phyloP scores from a whole-genome alignment of 1,139 yeast genomes.

The Kodamaea arcana region DNA sequence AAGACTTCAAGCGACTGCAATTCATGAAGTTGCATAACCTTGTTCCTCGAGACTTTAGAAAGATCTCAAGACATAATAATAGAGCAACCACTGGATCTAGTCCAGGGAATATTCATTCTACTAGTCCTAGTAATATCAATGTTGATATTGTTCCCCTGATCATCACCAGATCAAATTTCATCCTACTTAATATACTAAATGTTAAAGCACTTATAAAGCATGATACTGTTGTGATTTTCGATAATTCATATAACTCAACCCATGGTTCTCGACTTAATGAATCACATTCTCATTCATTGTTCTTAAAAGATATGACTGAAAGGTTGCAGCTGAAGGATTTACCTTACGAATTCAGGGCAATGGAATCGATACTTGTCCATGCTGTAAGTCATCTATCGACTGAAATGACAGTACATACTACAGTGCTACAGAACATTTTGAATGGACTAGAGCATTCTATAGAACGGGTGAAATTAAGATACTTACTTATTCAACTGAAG shows the following conservation, averaged over 20 bases:
- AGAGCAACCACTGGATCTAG: neutral
- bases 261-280: constrained; percentile 29
- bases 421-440: constrained; percentile 35
- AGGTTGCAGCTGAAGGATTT: constrained; percentile 25
- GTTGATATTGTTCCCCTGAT: constrained; percentile 44
- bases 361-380: constrained; percentile 40
- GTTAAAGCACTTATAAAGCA: constrained; percentile 40
- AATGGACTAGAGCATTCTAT: constrained; percentile 38
- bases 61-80: constrained; percentile 25
- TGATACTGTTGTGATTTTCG: constrained; percentile 40
- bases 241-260: constrained; percentile 19
- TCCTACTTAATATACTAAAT: constrained; percentile 38
- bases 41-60: constrained; percentile 40
- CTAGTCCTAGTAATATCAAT: constrained; percentile 15
- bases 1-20: constrained; percentile 32
- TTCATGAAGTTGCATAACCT: constrained; percentile 36
- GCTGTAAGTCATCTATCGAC: constrained; percentile 36
- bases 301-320: constrained; percentile 30
- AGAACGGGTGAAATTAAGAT: constrained; percentile 36
- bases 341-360: constrained; percentile 44
- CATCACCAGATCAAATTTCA: constrained; percentile 32
- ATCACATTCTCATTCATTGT: constrained; percentile 33
- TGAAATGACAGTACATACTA: constrained; percentile 42
- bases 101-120: constrained; percentile 10
- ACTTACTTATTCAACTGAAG: constrained; percentile 40